Base-by-base conservation (phyloP, 768 basidiomycete species). In the Cubamyces sp. region DNA sequence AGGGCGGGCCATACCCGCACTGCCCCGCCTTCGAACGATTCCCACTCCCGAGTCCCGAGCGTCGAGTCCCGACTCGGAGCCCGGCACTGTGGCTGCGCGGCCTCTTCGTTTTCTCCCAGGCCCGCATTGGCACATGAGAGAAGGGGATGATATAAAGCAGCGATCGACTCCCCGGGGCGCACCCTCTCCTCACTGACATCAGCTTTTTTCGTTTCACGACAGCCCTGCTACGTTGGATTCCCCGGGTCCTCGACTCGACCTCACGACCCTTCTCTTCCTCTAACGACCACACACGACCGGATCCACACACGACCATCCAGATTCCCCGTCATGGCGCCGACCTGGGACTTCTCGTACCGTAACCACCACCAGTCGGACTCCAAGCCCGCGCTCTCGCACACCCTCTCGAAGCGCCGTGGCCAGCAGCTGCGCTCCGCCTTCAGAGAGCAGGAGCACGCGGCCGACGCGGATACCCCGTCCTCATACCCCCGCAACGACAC, bases 381-480 rank as follows among this genome's bases (percentile, higher is more conserved):
- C 15, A 43, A 54, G 40, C 53, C 53, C 25, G 53, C 53, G 23
- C 53, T 43, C n/a, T 18, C 53, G 23, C 53, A 26, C 41, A 54
- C 53, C 23, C 21, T 54, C 53, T 54, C 53, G 0, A 54, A 54
- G 53, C 53, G 53, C 53, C 53, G 53, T 18, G 53, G 40, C 53
- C 53, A 54, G 41, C 53, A 54, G 53, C 53, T 54, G 15, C 53
- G 53, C 39, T 18, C 40, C 5, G 53, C 41, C 18, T 43, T 25
- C 34, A 34, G 34, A 9, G 34, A 34, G 8, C 53, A 41, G 40
- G 53, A 54, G 53, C 40, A 26, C 26, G 1, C 34, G 34, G 15
- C 48, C 25, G 21, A 23, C 48, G 53, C 53, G 23, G 53, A 54
- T 41, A 54, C 40, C 53, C 53, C 53, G 11, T 34, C 34, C n/a